Evolutionary conservation across 495 filamentous ascomycete species (phyloP), one percentile per base, ranked within the genome.

Genomic region (Penicillium egyptiacum): DNA sequence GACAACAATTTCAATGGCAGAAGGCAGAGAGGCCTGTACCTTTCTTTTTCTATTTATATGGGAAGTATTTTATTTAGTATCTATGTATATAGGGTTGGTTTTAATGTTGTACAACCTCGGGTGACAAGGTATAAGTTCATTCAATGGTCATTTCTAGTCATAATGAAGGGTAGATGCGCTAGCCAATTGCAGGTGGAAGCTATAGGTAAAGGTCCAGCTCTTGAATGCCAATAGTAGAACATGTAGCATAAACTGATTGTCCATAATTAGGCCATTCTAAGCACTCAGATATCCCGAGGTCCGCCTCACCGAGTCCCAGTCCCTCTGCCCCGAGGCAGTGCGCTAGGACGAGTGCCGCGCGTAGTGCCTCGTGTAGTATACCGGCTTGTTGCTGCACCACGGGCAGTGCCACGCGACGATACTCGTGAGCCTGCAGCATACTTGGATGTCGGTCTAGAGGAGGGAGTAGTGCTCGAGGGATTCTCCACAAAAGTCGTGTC

Each of bases 401-500:
- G 73, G 31, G 66, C 75, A 53, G 61, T 70, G 20, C 68, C 70
- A 46, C 59, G 60, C 40, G 63, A 52, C 2, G 54, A 66, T 65
- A 75, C 64, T 35, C 71, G 64, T 35, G 63, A 62, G 5, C 58
- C 61, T 12, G 82, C 83, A 39, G 82, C 67, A 65, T 86, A 85
- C 60, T 84, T 88, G n/a, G 82, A 75, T 3, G 85, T 71, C 4
- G 82, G 75, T 70, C 86, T 90, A 5, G 86, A 85, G 19, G 86
- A 85, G 9, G 69, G 48, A 9, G 50, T 31, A 5, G 68, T 74
- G 33, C 80, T 83, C 1, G 89, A 84, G 16, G 92, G 91, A 67
- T 96, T 88, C 22, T 96, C 91, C 23, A 96, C 85, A 64, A 97
- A 98, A 12, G 91, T 91, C 14, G 91, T 96, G 70, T 97, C 94